These are phyloP conservation scores for Cicer yamashitae DNA, from an alignment of 306 rosid genomes.

Conservation along the genomic window DNA sequence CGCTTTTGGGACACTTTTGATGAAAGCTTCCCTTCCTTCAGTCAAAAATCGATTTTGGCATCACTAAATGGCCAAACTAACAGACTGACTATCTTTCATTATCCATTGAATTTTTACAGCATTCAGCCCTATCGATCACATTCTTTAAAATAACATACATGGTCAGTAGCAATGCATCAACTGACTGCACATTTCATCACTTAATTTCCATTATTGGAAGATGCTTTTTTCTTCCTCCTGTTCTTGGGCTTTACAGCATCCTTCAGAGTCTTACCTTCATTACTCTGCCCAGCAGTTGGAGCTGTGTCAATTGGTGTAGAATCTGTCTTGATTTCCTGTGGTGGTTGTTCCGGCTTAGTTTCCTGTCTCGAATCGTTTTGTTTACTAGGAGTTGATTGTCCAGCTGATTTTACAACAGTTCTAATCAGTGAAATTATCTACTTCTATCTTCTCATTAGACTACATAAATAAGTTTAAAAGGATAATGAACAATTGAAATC, in stretches of 20 bases:
- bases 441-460: slow-evolving; percentile 5
- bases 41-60: not conserved
- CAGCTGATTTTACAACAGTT: slow-evolving; percentile 51
- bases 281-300: slow-evolving; percentile 43
- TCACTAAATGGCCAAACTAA: not conserved
- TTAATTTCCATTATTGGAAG: slow-evolving; percentile 57
- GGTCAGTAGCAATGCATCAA: slow-evolving; percentile 12
- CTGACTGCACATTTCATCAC: slow-evolving; percentile 43
- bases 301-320: slow-evolving; percentile 44
- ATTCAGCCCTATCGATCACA: not conserved
- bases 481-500: not conserved
- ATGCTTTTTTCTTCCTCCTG: slow-evolving; percentile 63
- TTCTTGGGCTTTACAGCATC: slow-evolving; percentile 87
- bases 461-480: slow-evolving; percentile 7
- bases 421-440: slow-evolving; percentile 23
- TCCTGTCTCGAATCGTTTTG: slow-evolving; percentile 47
- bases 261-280: slow-evolving; percentile 65
- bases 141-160: slow-evolving; percentile 25
- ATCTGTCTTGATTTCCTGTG: slow-evolving; percentile 44
- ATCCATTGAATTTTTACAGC: slow-evolving; percentile 32
- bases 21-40: not conserved
- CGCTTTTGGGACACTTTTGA: too few relatives aligned
- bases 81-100: not conserved
- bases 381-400: slow-evolving; percentile 49
- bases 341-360: slow-evolving; percentile 54